phyloP scores from a whole-genome alignment of 139 green algal genomes.

The Zygnema circumcarinatum region DNA sequence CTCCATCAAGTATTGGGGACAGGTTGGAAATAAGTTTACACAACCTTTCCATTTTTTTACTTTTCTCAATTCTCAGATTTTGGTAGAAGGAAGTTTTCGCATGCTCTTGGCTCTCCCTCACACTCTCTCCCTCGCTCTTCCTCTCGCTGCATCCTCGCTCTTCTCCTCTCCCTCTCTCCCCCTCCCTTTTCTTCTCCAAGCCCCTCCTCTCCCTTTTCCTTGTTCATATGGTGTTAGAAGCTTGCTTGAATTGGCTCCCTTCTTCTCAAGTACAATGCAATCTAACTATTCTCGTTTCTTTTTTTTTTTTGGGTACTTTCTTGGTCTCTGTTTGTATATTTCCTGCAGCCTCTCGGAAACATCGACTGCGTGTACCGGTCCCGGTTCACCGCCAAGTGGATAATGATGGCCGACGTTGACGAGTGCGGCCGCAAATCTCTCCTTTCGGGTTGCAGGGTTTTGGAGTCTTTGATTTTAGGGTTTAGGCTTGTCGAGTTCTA shows the following conservation, averaged over 20 bases:
- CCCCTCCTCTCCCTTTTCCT: no score
- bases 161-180: no score
- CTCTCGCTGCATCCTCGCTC: neutral
- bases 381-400: neutral
- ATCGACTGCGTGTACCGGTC: constrained; percentile 30
- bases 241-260: neutral
- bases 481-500: no score
- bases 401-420: neutral
- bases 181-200: no score
- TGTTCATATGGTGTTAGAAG: no score
- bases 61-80: neutral
- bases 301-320: neutral
- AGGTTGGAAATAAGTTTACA: constrained; percentile 9
- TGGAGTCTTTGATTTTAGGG: no score
- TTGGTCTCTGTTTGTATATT: neutral
- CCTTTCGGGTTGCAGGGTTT: no score
- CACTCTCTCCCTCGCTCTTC: constrained; percentile 1
- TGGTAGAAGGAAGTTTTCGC: no score
- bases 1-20: neutral
- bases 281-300: neutral
- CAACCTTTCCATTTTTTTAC: neutral
- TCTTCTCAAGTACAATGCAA: neutral
- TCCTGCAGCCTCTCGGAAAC: neutral
- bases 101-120: neutral
- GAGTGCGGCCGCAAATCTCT: neutral